phyloP scores from a whole-genome alignment of 2,329 filamentous ascomycete species.

The Pezicula carpinea region DNA sequence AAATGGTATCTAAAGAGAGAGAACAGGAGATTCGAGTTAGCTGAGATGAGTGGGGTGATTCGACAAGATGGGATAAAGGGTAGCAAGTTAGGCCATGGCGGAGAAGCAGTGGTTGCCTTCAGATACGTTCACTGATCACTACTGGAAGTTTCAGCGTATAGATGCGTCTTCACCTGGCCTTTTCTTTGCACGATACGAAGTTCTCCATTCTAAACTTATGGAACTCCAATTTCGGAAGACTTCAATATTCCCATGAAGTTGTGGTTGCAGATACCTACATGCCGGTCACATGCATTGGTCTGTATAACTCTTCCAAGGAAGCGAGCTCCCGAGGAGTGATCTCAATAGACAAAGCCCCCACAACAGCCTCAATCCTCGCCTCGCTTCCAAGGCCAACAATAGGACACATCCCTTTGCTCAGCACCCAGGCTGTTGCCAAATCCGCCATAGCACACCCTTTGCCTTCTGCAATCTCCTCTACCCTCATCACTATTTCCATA shows the following conservation, averaged over 20 bases:
- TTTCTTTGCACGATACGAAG: no score
- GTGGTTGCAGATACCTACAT: no score
- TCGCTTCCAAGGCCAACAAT: not conserved
- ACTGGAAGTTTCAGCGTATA: not conserved
- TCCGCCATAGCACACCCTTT: not conserved
- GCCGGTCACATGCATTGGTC: not conserved
- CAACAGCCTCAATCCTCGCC: not conserved
- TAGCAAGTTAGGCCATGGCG: not conserved
- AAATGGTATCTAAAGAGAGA: not conserved
- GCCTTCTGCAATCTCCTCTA: not conserved
- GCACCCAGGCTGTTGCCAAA: not conserved
- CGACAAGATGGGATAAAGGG: constrained; percentile 1
- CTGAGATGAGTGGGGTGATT: not conserved
- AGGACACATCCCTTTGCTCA: not conserved
- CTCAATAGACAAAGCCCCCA: not conserved
- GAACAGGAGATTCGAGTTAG: not conserved
- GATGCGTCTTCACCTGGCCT: no score
- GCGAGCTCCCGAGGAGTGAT: not conserved
- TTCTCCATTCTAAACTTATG: no score
- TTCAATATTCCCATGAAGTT: no score
- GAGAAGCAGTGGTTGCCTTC: not conserved
- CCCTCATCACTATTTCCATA: not conserved
- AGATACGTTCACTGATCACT: not conserved
- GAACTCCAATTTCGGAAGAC: no score
- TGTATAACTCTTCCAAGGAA: not conserved